These are phyloP conservation scores for Ophiosphaerella narmari DNA, from an alignment of 2,329 filamentous ascomycete species.

Conservation along the genomic window DNA sequence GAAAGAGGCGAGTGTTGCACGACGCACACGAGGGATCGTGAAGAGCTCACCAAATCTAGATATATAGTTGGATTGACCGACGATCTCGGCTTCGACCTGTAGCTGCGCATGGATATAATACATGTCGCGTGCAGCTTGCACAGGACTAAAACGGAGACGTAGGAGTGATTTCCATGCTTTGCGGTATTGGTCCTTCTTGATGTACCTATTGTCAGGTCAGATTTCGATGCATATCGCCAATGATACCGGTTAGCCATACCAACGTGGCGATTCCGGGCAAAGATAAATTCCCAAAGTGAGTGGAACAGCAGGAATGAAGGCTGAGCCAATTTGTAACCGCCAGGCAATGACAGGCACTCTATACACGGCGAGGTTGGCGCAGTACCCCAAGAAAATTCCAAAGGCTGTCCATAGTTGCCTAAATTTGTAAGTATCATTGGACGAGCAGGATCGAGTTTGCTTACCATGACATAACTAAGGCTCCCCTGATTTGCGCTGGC, in stretches of 20 bases:
- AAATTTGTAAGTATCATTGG: not conserved
- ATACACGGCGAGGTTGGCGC: conserved; percentile 2
- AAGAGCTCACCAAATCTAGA: conserved; percentile 1
- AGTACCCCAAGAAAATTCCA: conserved; percentile 1
- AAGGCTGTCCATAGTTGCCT: conserved; percentile 2
- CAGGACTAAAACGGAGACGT: not conserved
- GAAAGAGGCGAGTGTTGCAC: not conserved
- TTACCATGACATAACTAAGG: not conserved
- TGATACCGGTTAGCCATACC: not conserved
- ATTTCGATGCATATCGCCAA: no score
- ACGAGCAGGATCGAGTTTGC: not conserved
- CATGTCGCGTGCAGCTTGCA: conserved; percentile 2
- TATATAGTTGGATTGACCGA: conserved; percentile 1
- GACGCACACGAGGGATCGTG: conserved; percentile 1
- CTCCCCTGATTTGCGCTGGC: conserved; percentile 1
- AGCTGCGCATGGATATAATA: conserved; percentile 2
- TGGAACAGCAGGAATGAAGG: not conserved
- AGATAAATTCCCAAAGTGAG: not conserved
- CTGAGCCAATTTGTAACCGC: conserved; percentile 3
- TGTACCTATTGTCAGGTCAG: no score
- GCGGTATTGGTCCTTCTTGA: conserved; percentile 3
- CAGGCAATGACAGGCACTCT: not conserved
- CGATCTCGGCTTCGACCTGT: conserved; percentile 1
- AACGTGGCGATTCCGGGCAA: conserved; percentile 2
- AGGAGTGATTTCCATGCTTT: conserved; percentile 2